Base-by-base conservation (phyloP, 2,329 filamentous ascomycete genomes). In the Colletotrichum simmondsii region DNA sequence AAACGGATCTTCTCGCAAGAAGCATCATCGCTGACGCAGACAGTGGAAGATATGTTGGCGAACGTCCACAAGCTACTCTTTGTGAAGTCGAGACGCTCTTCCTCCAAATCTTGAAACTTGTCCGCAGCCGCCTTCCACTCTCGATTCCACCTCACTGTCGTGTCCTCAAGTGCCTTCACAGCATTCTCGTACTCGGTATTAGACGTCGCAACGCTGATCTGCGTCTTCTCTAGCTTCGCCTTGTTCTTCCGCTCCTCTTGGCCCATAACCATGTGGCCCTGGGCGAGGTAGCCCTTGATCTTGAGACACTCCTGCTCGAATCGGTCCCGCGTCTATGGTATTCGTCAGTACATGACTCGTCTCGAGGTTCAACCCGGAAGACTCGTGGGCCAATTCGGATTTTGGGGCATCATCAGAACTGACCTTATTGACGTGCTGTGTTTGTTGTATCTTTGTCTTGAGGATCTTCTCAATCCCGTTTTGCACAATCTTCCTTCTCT, bases 261-360 rank as follows among this genome's bases (percentile, higher is more conserved):
- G 16, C 97, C 97, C 97, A 99, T 99, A 71, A 99, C 97, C 97
- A 99, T 99, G 81, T 99, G 97, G 11, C 97, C 97, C 83, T 99
- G 97, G 4, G 97, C 97, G 5, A 99, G 90, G 80, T 99, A 99
- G 52, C 97, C 97, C 84, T 99, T 99, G 82, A 99, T 98, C 81
- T 98, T 97, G 57, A 99, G 88, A 80, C 96, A 98, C 78, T 99
- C 97, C 83, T 99, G 96, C 83, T 99, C 97, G 81, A 97, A 99
- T 62, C 93, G 93, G 83, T 99, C 97, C 76, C 97, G 91, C 19
- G 95, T 94, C 93, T 95, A 74, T 37, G 12, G 32, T 42, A 7
- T 24, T 24, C 10, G 74, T 70, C 77, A 52, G 77, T 71, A 61
- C 19, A 22, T 49, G 16, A 19, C 42, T 49, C 42, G 14, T 14